Conservation (phyloP, 257 asterid species). For the Parsonsia alboflavescens region DNA sequence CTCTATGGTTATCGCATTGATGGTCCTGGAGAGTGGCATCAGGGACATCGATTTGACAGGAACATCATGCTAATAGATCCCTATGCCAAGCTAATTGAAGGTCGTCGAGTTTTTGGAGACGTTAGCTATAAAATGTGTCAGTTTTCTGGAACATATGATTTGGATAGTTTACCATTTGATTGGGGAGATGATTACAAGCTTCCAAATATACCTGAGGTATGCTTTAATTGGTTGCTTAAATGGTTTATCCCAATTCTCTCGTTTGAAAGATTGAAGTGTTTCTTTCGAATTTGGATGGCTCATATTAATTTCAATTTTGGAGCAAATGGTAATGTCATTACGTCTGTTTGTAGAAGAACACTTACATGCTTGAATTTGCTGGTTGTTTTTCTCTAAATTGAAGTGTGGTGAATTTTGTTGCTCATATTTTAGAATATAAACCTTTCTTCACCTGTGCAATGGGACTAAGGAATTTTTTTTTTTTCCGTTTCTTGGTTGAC, state of each 20-base stretch:
- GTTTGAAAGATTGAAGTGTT: background rate
- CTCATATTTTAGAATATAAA: background rate
- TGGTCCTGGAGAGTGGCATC: constrained; percentile 81
- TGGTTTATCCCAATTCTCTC: background rate
- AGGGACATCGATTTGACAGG: constrained; percentile 85
- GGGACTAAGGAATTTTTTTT: background rate
- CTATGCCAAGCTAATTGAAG: constrained; percentile 87
- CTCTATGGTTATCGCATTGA: constrained; percentile 73
- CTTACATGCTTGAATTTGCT: background rate
- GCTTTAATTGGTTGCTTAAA: constrained; percentile 24
- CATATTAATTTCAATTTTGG: background rate
- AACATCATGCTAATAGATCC: constrained; percentile 71
- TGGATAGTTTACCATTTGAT: constrained; percentile 69
- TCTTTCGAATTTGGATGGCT: background rate
- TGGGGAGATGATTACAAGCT: constrained; percentile 86
- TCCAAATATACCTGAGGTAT: constrained; percentile 90
- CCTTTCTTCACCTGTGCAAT: constrained; percentile 1
- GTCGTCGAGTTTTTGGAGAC: constrained; percentile 84
- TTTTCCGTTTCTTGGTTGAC: constrained; percentile 11
- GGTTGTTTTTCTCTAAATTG: background rate
- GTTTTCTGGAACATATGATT: constrained; percentile 73
- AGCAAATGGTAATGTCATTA: background rate
- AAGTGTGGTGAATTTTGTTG: background rate
- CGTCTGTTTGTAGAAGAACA: background rate
- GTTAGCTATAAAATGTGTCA: constrained; percentile 50